Evolutionary conservation across 1,284 basidiomycete species (phyloP), one percentile per base, ranked within the genome.

Genomic region (Rhodotorula sp.): DNA sequence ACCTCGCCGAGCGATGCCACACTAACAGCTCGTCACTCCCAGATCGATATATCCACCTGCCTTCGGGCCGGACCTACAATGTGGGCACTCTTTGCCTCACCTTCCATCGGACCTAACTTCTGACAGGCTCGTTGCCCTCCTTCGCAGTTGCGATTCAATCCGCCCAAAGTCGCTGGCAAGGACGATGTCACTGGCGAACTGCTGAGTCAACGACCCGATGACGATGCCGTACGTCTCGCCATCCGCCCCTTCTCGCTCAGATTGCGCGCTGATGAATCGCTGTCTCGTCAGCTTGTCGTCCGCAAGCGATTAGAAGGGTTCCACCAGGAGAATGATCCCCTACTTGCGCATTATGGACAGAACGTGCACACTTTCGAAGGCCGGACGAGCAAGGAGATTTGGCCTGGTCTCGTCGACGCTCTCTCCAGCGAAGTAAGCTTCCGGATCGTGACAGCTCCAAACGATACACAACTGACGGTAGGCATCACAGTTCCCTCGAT

Each of bases 21-120:
- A 29, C 29, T 37, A n/a, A 24, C 33, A 20, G 29, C n/a, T 54
- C 17, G 0, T 1, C 6, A 29, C 24, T 18, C 1, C 14, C 75
- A 84, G 91, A 94, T 76, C 89, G 95, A 64, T 98, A 91, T 92
- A 88, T 98, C 7, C 95, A 99, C 80, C 84, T 92, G 3, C 87
- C 92, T 2, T 95, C 91, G 0, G 96, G 96, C 7, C 86, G 96
- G 29, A 90, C 98, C 22, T 99, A 99, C 84, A 96, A 95, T 81
- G 86, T 89, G 78, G 87, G 89, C 22, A 93, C 91, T 30, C n/a
- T 44, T 37, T 57, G 6, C 26, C 30, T 26, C 42, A 17, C 14
- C 2, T 14, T 45, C 17, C 42, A 3, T 8, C 2, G 17, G 26
- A 18, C 22, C n/a, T 30, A 14, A 4, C 17, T 7, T 10, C 54